Percentiles rank a stretch among this genome's conserved stretches.
Evolutionary conservation across 805 yeast genomes (phyloP).

Genomic region (Monosporozyma yasuniensis): DNA sequence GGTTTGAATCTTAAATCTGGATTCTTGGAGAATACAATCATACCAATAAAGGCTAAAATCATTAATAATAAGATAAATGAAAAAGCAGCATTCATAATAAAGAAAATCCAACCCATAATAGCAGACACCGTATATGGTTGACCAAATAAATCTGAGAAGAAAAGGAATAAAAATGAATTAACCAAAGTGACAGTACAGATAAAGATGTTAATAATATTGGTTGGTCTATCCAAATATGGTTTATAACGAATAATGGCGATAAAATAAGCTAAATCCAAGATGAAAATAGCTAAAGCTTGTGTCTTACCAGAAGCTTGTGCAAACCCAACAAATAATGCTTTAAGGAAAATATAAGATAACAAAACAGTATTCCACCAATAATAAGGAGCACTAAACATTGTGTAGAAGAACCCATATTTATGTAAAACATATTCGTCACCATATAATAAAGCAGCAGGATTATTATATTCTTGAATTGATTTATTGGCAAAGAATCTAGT

Average conservation of each 20-base stretch:
- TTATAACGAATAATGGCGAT: slow-evolving; percentile 49
- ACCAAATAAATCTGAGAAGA: slow-evolving; percentile 76
- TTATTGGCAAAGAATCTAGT: slow-evolving; percentile 53
- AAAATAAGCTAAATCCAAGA: slow-evolving; percentile 65
- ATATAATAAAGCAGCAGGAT: slow-evolving; percentile 80
- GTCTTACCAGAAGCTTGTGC: slow-evolving; percentile 75
- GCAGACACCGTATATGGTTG: slow-evolving; percentile 76
- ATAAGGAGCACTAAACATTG: slow-evolving; percentile 72
- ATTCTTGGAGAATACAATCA: slow-evolving; percentile 65
- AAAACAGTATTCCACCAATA: slow-evolving; percentile 77
- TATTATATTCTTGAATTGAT: slow-evolving; percentile 53
- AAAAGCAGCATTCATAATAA: slow-evolving; percentile 82
- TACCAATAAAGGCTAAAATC: slow-evolving; percentile 55
- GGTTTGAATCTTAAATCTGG: slow-evolving; percentile 87
- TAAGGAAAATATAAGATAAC: slow-evolving; percentile 50
- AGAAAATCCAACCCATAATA: slow-evolving; percentile 87
- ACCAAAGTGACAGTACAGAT: slow-evolving; percentile 62
- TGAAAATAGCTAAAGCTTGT: slow-evolving; percentile 67
- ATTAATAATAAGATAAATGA: slow-evolving; percentile 63
- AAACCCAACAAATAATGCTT: slow-evolving; percentile 64
- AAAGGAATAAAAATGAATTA: slow-evolving; percentile 76
- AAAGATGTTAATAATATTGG: slow-evolving; percentile 65
- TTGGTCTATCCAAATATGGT: slow-evolving; percentile 76
- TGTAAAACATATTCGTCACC: slow-evolving; percentile 65
- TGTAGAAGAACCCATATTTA: slow-evolving; percentile 81